phyloP scores from a whole-genome alignment of 441 rosid genomes.

The Flueggea neowawraea region DNA sequence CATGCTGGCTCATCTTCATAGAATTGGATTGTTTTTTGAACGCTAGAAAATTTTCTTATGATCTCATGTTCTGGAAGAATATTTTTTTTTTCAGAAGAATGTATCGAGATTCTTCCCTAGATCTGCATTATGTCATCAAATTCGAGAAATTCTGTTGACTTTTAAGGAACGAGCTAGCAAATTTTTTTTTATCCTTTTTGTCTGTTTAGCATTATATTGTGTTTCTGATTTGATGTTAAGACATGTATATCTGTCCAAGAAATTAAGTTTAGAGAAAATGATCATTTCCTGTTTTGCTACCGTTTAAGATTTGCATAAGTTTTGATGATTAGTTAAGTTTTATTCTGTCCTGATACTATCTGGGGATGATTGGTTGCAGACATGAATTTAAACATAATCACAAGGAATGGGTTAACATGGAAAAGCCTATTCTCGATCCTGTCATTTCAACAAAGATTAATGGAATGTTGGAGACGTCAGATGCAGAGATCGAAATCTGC shows the following conservation, averaged over 20 bases:
- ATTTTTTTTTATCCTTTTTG: no score
- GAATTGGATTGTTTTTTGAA: no score
- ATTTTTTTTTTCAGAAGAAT: no score
- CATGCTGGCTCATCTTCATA: no score
- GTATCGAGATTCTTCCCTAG: no score
- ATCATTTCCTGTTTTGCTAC: background rate
- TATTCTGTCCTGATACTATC: constrained; percentile 11
- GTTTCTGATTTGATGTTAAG: background rate
- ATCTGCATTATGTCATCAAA: no score
- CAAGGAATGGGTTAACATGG: constrained; percentile 66
- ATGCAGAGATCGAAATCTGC: constrained; percentile 58
- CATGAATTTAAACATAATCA: constrained; percentile 69
- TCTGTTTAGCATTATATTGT: background rate
- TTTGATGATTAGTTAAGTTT: background rate
- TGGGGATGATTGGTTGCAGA: constrained; percentile 33
- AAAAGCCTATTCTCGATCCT: constrained; percentile 70
- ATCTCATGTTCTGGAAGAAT: no score
- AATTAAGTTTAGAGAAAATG: background rate
- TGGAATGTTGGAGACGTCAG: constrained; percentile 42
- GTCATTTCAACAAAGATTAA: constrained; percentile 41
- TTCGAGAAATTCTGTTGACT: no score
- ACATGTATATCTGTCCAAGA: background rate
- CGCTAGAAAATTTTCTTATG: no score
- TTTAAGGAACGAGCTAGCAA: no score
- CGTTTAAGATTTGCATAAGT: no score